Conservation (phyloP, 1,284 basidiomycete genomes). For the Sanghuangporus baumii region DNA sequence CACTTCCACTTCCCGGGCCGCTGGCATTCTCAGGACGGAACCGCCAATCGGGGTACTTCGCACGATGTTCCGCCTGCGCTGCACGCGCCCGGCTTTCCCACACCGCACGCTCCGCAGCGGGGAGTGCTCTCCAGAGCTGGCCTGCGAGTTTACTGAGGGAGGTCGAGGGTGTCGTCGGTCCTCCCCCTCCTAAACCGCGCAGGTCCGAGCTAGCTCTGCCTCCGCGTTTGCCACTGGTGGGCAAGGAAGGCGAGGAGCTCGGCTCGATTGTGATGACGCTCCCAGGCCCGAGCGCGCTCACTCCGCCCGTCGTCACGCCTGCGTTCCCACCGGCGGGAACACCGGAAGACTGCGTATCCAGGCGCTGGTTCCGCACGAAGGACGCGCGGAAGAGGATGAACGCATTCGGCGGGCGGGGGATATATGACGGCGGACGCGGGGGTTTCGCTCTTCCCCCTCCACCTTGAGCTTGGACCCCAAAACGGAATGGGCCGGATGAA, state of each 20-base stretch:
- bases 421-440: slow-evolving; percentile 42
- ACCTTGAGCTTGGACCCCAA: neutral
- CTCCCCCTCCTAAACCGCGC: slow-evolving; percentile 28
- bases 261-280: slow-evolving; percentile 2
- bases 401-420: slow-evolving; percentile 89
- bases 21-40: slow-evolving; percentile 59
- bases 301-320: neutral
- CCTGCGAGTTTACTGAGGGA: slow-evolving; percentile 61
- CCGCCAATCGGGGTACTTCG: slow-evolving; percentile 71
- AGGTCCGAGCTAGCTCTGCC: neutral
- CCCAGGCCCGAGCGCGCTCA: slow-evolving; percentile 1
- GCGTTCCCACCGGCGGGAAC: neutral
- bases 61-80: slow-evolving; percentile 73
- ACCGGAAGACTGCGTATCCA: neutral
- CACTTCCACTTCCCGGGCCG: slow-evolving; percentile 8
- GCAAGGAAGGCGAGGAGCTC: neutral
- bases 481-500: neutral
- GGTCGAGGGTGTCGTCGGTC: slow-evolving; percentile 53
- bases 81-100: slow-evolving; percentile 74
- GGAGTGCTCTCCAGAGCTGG: slow-evolving; percentile 56
- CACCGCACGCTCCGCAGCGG: slow-evolving; percentile 53
- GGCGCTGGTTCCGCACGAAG: slow-evolving; percentile 57
- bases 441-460: neutral
- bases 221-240: neutral
- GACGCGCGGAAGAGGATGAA: slow-evolving; percentile 93